These are phyloP conservation scores for Eutrema yunnanense DNA, from an alignment of 345 rosid species.

Conservation along the genomic window DNA sequence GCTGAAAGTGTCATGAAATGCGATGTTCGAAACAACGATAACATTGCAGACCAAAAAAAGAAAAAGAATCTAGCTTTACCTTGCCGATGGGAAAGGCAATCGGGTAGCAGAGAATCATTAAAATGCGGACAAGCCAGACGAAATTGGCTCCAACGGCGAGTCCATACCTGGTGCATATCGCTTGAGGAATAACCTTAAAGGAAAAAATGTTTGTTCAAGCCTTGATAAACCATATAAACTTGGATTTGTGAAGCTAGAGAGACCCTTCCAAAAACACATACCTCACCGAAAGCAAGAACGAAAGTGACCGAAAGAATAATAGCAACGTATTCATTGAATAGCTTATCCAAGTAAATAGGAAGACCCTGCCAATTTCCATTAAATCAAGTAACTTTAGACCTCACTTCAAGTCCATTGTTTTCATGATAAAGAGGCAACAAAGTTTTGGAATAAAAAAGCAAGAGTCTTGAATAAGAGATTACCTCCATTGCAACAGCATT, in stretches of 20 bases:
- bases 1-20: neutral
- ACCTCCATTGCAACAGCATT: conserved; percentile 98
- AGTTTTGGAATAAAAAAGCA: neutral
- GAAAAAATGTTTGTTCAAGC: neutral
- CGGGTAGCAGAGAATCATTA: conserved; percentile 83
- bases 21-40: neutral
- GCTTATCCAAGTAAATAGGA: conserved; percentile 85
- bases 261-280: conserved; percentile 17
- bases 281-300: conserved; percentile 92
- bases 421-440: neutral
- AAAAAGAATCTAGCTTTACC: conserved; percentile 32
- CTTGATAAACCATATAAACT: neutral
- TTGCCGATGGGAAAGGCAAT: conserved; percentile 89
- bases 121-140: conserved; percentile 72
- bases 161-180: conserved; percentile 90
- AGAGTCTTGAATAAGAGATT: neutral
- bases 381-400: neutral
- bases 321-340: conserved; percentile 88
- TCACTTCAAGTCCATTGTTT: neutral
- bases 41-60: neutral
- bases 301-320: conserved; percentile 87
- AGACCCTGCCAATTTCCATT: conserved; percentile 60
- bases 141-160: conserved; percentile 92
- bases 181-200: conserved; percentile 91
- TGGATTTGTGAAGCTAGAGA: neutral